Conservation (phyloP, 2,329 filamentous ascomycete species). For the Pyrenochaeta sp. region DNA sequence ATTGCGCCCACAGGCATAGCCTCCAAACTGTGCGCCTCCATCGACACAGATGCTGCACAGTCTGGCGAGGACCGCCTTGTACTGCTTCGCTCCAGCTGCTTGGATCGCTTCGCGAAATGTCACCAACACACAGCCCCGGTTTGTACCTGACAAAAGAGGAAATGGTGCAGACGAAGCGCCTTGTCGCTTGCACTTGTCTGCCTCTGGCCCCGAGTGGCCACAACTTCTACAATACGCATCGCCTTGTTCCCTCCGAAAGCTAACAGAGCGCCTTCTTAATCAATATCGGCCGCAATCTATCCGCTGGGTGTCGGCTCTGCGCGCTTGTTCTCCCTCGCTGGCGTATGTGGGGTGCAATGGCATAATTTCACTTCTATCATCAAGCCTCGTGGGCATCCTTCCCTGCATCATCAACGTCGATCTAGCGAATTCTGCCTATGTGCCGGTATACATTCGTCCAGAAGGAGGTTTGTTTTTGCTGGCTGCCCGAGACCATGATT, state of each 20-base stretch:
- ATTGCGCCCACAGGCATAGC: constrained; percentile 24
- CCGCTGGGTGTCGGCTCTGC: constrained; percentile 1
- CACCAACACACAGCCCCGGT: not conserved
- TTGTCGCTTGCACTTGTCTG: not conserved
- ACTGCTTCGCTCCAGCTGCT: constrained; percentile 7
- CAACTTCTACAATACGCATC: constrained; percentile 7
- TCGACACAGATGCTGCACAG: constrained; percentile 4
- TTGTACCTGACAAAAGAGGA: not conserved
- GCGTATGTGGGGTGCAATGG: constrained; percentile 15
- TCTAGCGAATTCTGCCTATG: constrained; percentile 3
- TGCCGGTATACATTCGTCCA: not conserved
- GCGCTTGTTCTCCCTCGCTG: constrained; percentile 2
- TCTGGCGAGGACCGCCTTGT: constrained; percentile 5
- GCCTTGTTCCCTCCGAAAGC: constrained; percentile 5
- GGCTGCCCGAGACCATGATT: not conserved
- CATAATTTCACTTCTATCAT: constrained; percentile 6
- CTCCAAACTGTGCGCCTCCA: constrained; percentile 5
- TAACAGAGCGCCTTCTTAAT: constrained; percentile 4
- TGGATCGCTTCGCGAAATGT: constrained; percentile 3
- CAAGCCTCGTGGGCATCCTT: constrained; percentile 6
- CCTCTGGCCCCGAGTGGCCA: not conserved
- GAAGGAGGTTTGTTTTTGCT: not conserved
- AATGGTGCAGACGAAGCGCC: not conserved
- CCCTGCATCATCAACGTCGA: constrained; percentile 14
- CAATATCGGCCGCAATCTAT: constrained; percentile 11